Percentiles rank a stretch among this genome's conserved stretches.
Conservation (phyloP, 805 yeast genomes). For the Jamesozyma rosinii region DNA sequence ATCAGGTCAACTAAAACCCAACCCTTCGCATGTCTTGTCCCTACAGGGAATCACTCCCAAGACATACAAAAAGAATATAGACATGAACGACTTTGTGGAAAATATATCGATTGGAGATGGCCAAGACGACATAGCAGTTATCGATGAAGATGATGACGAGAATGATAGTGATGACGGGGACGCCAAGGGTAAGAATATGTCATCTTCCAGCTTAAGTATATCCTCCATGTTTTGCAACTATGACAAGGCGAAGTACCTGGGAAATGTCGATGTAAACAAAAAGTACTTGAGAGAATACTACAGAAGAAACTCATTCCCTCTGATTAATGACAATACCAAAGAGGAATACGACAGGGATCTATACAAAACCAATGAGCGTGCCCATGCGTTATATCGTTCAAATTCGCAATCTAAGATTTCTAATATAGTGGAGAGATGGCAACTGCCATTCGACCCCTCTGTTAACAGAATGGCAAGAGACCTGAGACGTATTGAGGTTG, state of each 20-base stretch:
- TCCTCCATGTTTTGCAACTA: conserved; percentile 10
- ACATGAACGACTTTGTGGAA: conserved; percentile 3
- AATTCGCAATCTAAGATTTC: conserved; percentile 21
- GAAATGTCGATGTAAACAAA: conserved; percentile 2
- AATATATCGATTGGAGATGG: neutral
- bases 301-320: conserved; percentile 23
- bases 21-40: neutral
- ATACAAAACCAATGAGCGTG: neutral
- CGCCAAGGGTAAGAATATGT: neutral
- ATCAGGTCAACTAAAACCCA: neutral
- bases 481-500: conserved; percentile 2
- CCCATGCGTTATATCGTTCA: conserved; percentile 12
- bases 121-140: neutral
- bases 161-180: neutral
- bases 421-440: conserved; percentile 22
- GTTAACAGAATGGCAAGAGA: conserved; percentile 25
- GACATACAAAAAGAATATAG: neutral
- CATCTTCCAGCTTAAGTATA: conserved; percentile 1
- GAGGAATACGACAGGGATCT: neutral
- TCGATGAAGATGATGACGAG: neutral
- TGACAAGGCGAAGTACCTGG: conserved; percentile 2
- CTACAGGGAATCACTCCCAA: neutral
- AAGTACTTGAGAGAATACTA: conserved; percentile 20
- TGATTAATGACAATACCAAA: conserved; percentile 7
- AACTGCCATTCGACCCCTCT: conserved; percentile 27